These are phyloP conservation scores for Suhomyces chickasaworum DNA, from an alignment of 1,139 yeast genomes.

Conservation along the genomic window DNA sequence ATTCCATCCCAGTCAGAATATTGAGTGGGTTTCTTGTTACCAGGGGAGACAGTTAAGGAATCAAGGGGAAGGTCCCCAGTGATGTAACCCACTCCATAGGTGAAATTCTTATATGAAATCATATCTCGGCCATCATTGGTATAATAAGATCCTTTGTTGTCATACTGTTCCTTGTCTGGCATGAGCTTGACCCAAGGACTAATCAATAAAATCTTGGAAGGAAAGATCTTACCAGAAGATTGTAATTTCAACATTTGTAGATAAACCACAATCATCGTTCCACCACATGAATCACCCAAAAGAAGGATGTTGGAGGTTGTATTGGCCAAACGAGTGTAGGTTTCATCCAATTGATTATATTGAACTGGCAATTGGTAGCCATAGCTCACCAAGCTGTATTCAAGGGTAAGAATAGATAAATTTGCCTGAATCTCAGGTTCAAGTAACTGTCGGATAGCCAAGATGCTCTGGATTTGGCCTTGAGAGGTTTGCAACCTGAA, in stretches of 20 bases:
- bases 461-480: slow-evolving; percentile 34
- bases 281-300: slow-evolving; percentile 50
- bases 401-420: slow-evolving; percentile 38
- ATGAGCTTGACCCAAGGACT: slow-evolving; percentile 43
- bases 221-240: slow-evolving; percentile 23
- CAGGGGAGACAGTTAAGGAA: slow-evolving; percentile 23
- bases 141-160: slow-evolving; percentile 35
- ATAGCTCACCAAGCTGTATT: slow-evolving; percentile 38
- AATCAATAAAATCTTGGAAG: slow-evolving; percentile 35
- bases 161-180: slow-evolving; percentile 18
- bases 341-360: slow-evolving; percentile 34
- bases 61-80: slow-evolving; percentile 19
- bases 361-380: slow-evolving; percentile 41
- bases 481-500: slow-evolving; percentile 39
- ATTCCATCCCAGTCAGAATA: slow-evolving; percentile 37
- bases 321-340: slow-evolving; percentile 35
- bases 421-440: slow-evolving; percentile 27
- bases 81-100: slow-evolving; percentile 31
- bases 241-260: slow-evolving; percentile 29
- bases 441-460: slow-evolving; percentile 34
- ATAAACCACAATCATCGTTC: slow-evolving; percentile 34
- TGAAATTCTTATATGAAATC: slow-evolving; percentile 36
- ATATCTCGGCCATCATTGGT: slow-evolving; percentile 38
- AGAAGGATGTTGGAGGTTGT: slow-evolving; percentile 33
- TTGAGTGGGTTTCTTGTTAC: slow-evolving; percentile 20